Evolutionary conservation across 495 filamentous ascomycete genomes (phyloP).

Genomic region (Wilcoxina mikolae): DNA sequence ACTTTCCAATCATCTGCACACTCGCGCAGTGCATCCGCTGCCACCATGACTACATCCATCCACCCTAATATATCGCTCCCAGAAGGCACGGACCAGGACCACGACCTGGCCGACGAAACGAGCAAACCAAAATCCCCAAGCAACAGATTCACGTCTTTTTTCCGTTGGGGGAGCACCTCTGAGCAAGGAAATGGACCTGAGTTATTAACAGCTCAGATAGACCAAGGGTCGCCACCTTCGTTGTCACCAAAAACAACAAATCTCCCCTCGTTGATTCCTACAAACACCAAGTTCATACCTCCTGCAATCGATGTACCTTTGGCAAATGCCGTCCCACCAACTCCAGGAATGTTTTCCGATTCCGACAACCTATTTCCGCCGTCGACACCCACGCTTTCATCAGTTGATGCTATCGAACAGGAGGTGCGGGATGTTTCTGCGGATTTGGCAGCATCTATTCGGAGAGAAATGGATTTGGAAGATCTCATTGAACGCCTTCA

Average conservation of each 20-base stretch:
- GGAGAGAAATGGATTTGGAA: slow-evolving; percentile 90
- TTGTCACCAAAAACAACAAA: slow-evolving; percentile 42
- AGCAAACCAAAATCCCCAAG: slow-evolving; percentile 46
- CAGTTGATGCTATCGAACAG: slow-evolving; percentile 70
- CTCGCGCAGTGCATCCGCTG: slow-evolving; percentile 13
- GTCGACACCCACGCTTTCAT: slow-evolving; percentile 34
- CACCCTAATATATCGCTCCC: slow-evolving; percentile 24
- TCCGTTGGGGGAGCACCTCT: slow-evolving; percentile 48
- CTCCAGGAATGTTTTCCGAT: slow-evolving; percentile 18
- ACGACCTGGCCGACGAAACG: slow-evolving; percentile 28
- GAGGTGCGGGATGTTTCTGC: slow-evolving; percentile 84
- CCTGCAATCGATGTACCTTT: slow-evolving; percentile 37
- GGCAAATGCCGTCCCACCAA: slow-evolving; percentile 27
- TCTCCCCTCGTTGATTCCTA: neutral
- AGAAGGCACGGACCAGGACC: slow-evolving; percentile 19
- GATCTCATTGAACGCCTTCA: slow-evolving; percentile 81
- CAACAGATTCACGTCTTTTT: slow-evolving; percentile 51
- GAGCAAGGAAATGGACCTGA: slow-evolving; percentile 43
- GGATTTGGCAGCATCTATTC: slow-evolving; percentile 81
- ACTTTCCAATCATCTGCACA: slow-evolving; percentile 13
- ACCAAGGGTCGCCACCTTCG: slow-evolving; percentile 43
- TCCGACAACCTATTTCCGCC: slow-evolving; percentile 33
- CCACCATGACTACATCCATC: slow-evolving; percentile 17
- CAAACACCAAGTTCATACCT: slow-evolving; percentile 29
- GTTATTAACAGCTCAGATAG: slow-evolving; percentile 50